Base-by-base conservation (phyloP, 2,329 filamentous ascomycete genomes). In the Hymenoscyphus fraxineus region DNA sequence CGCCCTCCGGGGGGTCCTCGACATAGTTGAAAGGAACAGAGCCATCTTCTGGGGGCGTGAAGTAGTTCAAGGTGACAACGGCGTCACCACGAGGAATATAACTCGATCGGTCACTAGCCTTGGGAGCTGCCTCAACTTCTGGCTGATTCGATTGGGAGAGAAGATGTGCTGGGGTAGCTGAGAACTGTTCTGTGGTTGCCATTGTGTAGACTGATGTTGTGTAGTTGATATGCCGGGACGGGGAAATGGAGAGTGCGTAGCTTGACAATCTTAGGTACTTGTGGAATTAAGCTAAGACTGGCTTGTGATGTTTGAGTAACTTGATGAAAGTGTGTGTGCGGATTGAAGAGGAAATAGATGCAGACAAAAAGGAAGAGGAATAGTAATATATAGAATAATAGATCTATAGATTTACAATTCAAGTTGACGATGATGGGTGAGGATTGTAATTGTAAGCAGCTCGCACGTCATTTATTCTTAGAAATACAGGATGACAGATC, bases 21-120 rank as follows among this genome's bases (percentile, higher is more conserved):
- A 89, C 85, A 71, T 82, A 87, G 71, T 84, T 81, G 76, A 78
- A 85, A 2, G 86, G 85, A 1, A 73, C 73, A 10, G 79, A 77
- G 65, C 83, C 82, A 71, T 88, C 85, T 40, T 77, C 69, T 0
- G 86, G 85, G 1, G 82, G 78, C 1, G 69, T 63, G 76, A 83
- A 88, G 77, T 87, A 88, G 71, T 79, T 78, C 31, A 88, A 73
- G 0, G 72, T 75, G 0, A 83, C 77, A 5, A 76, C 76, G 31
- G 83, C 80, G 59, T 82, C 77, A 51, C 86, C 85, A 40, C 83
- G 79, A 19, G 85, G 83, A 38, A 76, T 70, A 39, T 64, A 73
- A 62, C 40, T 68, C 22, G 41, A 19, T 41, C 58, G 62, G 35
- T n/a, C 60, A 22, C 54, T 57, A 38, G 57, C 54, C 60, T 69